Conservation (phyloP, 2,329 filamentous ascomycete genomes). For the Arthrobotrys iridis region DNA sequence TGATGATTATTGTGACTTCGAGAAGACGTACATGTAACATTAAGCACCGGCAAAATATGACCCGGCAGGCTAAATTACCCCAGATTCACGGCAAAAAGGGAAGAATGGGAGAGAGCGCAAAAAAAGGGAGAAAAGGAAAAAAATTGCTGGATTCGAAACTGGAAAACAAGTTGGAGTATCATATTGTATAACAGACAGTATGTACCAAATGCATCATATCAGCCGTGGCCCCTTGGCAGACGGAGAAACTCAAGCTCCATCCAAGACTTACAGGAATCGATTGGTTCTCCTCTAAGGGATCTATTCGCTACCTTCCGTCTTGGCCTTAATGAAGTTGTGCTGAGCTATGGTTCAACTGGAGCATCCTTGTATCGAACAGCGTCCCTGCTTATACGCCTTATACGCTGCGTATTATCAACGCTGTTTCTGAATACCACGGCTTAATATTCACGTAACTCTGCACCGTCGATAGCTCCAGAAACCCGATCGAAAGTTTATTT, state of each 20-base stretch:
- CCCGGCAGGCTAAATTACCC: conserved; percentile 11
- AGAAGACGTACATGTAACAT: too few species aligned
- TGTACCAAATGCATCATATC: too few species aligned
- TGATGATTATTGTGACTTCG: too few species aligned
- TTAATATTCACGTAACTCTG: background rate
- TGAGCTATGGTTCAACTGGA: conserved; percentile 7
- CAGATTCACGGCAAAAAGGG: background rate
- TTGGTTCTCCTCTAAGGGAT: background rate
- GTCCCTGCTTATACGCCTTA: background rate
- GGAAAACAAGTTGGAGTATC: background rate
- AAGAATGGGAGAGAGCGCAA: background rate
- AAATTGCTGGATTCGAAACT: background rate
- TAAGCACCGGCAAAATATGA: conserved; percentile 3
- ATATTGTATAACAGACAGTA: background rate
- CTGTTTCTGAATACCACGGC: background rate
- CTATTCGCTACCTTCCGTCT: conserved; percentile 4
- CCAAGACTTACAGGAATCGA: background rate
- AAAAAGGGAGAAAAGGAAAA: background rate
- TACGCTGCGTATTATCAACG: background rate
- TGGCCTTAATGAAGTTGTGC: background rate
- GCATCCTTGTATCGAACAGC: background rate
- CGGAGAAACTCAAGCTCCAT: conserved; percentile 5
- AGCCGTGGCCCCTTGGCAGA: background rate
- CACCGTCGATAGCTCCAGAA: too few species aligned
- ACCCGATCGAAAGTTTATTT: too few species aligned